These are phyloP conservation scores for Eimeria necatrix DNA, from an alignment of 169 alveolate genomes.

Conservation along the genomic window DNA sequence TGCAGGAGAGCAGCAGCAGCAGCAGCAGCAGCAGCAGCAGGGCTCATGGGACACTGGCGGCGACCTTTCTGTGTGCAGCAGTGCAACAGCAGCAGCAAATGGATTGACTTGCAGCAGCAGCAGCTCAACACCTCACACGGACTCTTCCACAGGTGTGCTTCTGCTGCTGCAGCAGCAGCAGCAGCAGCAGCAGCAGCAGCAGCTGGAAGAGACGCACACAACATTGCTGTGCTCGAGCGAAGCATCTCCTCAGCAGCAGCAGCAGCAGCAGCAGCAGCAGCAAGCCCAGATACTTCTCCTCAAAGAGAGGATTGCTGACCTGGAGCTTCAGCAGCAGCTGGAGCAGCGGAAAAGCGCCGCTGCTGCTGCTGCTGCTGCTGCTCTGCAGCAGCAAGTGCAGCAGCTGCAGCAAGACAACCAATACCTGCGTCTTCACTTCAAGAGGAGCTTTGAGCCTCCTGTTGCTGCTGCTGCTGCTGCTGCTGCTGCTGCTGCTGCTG, in stretches of 20 bases:
- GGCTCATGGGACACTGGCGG: neutral
- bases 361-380: conserved; percentile 22
- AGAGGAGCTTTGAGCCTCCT: neutral
- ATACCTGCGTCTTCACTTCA: neutral
- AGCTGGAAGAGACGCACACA: neutral
- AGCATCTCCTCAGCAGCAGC: too few species aligned
- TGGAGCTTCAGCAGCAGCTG: conserved; percentile 48
- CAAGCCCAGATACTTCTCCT: neutral
- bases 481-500: neutral
- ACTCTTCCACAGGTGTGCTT: neutral
- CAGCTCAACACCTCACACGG: neutral
- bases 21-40: conserved; percentile 15
- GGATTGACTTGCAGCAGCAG: neutral
- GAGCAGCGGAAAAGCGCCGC: conserved; percentile 36
- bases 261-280: neutral
- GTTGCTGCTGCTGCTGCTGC: neutral
- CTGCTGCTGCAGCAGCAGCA: neutral
- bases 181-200: conserved; percentile 45
- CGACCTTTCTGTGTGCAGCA: neutral
- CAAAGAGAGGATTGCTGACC: neutral
- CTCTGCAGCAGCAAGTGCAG: conserved; percentile 55
- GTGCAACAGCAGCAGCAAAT: neutral
- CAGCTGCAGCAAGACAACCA: conserved; percentile 6
- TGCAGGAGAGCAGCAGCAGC: conserved; percentile 29
- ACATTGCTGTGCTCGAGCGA: too few species aligned